Conservation (phyloP, 179 eudicot genomes). For the Silene coronaria region DNA sequence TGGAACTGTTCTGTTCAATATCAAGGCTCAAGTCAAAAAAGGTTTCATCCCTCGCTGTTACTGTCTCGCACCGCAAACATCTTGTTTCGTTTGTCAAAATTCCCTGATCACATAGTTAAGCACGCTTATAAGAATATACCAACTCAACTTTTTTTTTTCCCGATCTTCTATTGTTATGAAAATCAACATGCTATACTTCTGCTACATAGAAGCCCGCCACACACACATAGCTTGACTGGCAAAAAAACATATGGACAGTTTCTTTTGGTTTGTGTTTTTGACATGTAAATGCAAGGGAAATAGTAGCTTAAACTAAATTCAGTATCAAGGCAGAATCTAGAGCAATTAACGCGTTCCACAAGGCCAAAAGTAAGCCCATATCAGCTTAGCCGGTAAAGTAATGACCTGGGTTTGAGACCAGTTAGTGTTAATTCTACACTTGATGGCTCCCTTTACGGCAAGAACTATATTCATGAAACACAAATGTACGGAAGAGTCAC, state of each 20-base stretch:
- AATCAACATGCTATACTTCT: not conserved
- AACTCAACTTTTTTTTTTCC: not conserved
- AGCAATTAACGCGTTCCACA: not conserved
- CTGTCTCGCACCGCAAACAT: constrained; percentile 86
- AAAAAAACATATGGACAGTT: too few species aligned
- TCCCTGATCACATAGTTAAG: constrained; percentile 47
- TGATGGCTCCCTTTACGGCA: not conserved
- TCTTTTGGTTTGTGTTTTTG: too few species aligned
- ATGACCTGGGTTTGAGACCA: not conserved
- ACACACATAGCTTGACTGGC: not conserved
- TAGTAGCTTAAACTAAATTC: not conserved
- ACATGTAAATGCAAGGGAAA: not conserved
- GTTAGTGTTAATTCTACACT: not conserved
- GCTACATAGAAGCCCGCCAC: not conserved
- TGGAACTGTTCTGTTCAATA: constrained; percentile 87
- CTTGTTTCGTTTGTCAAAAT: constrained; percentile 82
- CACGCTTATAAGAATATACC: not conserved
- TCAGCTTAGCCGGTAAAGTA: not conserved
- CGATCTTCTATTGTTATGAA: not conserved
- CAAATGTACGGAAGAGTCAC: constrained; percentile 25
- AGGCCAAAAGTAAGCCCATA: not conserved
- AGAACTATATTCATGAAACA: not conserved
- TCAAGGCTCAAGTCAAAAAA: constrained; percentile 86
- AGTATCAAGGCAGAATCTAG: not conserved
- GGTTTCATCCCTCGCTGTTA: constrained; percentile 88